Evolutionary conservation across 2,329 filamentous ascomycete genomes (phyloP), one percentile per base, ranked within the genome.

Genomic region (Diplocarpon mali): DNA sequence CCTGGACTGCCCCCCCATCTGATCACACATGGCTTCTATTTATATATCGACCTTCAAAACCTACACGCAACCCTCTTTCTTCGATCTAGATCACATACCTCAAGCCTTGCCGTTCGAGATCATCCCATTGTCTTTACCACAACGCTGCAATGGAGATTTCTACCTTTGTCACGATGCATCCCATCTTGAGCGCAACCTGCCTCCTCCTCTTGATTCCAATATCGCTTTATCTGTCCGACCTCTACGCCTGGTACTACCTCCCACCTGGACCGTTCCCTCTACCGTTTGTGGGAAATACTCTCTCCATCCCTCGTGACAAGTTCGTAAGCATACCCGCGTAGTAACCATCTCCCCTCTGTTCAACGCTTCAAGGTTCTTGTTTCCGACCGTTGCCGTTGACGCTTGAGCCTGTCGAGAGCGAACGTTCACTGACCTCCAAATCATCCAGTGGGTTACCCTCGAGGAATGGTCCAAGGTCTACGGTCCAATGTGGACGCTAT

Each of bases 71-170:
- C n/a, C n/a, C n/a, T n/a, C n/a, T n/a, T n/a, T n/a, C n/a, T n/a
- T n/a, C n/a, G n/a, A n/a, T n/a, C n/a, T n/a, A n/a, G n/a, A n/a
- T n/a, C n/a, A n/a, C n/a, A n/a, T n/a, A n/a, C n/a, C n/a, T n/a
- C n/a, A n/a, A n/a, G n/a, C n/a, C n/a, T n/a, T n/a, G n/a, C n/a
- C n/a, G n/a, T n/a, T n/a, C n/a, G n/a, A n/a, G n/a, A n/a, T n/a
- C n/a, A n/a, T n/a, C n/a, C n/a, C n/a, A n/a, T n/a, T n/a, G n/a
- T n/a, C n/a, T n/a, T n/a, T n/a, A n/a, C 69, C 57, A 80, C 78
- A 59, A 73, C 76, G 35, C 86, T 31, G 13, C n/a, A 24, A n/a
- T n/a, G n/a, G 31, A 14, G 9, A 30, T 24, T 14, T 10, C 11
- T 9, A 32, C 3, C 30, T 32, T 29, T 7, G 29, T 10, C 7